These are phyloP conservation scores for Cladosporium sp. DNA, from an alignment of 2,329 filamentous ascomycete genomes.

Conservation along the genomic window DNA sequence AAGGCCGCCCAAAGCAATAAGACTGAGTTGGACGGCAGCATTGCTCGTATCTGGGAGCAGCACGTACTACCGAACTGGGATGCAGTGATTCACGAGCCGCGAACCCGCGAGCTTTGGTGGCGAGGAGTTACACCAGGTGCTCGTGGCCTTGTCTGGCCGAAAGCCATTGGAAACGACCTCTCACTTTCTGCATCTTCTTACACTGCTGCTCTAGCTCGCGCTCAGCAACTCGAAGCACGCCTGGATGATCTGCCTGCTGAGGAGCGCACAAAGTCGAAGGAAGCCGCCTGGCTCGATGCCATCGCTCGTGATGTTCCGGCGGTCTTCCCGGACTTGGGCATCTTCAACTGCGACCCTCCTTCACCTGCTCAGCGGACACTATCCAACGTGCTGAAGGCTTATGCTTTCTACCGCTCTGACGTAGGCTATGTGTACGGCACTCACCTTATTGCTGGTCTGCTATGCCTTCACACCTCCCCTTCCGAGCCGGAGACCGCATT, in stretches of 20 bases:
- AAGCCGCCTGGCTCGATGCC: conserved; percentile 62
- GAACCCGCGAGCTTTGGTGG: conserved; percentile 80
- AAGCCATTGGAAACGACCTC: conserved; percentile 73
- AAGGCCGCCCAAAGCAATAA: conserved; percentile 56
- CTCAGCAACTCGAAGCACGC: conserved; percentile 62
- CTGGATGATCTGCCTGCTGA: conserved; percentile 50
- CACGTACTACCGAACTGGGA: conserved; percentile 77
- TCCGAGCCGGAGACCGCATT: conserved; percentile 66
- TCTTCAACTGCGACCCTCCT: conserved; percentile 62
- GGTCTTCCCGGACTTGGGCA: conserved; percentile 71
- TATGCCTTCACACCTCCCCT: conserved; percentile 66
- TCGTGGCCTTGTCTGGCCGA: conserved; percentile 69
- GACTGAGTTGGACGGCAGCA: conserved; percentile 49
- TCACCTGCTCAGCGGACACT: conserved; percentile 69
- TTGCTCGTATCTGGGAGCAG: conserved; percentile 69
- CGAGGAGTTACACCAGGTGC: conserved; percentile 71
- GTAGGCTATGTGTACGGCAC: conserved; percentile 76
- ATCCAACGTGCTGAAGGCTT: conserved; percentile 73
- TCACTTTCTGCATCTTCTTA: conserved; percentile 69
- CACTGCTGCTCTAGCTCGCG: conserved; percentile 68
- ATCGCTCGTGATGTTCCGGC: conserved; percentile 66
- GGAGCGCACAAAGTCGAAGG: conserved; percentile 52
- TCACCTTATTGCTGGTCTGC: conserved; percentile 71
- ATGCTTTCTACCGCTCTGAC: conserved; percentile 79
- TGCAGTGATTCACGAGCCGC: conserved; percentile 66